phyloP scores from a whole-genome alignment of 495 filamentous ascomycete species.

The Parathielavia hyrcaniae region DNA sequence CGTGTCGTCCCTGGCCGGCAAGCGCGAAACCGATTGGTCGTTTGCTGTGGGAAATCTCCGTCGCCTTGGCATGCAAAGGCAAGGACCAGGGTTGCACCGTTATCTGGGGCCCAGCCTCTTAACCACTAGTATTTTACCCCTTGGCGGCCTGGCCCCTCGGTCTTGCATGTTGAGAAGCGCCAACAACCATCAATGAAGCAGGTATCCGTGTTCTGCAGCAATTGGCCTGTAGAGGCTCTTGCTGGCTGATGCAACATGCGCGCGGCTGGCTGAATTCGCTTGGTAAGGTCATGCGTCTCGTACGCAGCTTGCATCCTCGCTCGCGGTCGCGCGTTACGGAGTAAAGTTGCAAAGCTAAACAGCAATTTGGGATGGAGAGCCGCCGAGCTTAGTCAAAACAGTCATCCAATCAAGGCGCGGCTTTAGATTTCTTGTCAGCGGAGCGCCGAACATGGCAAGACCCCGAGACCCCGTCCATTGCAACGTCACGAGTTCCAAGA shows the following conservation, averaged over 20 bases:
- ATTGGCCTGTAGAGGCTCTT: not conserved
- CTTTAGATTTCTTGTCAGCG: conserved; percentile 4
- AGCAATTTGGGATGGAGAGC: conserved; percentile 19
- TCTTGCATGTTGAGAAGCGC: not conserved
- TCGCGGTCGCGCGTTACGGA: no score
- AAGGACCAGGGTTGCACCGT: conserved; percentile 9
- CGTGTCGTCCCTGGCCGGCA: conserved; percentile 1
- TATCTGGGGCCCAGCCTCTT: conserved; percentile 14
- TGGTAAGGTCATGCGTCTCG: not conserved
- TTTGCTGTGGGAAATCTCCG: not conserved
- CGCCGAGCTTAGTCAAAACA: conserved; percentile 12
- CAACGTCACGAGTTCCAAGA: no score
- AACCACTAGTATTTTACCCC: no score
- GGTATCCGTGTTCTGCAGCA: not conserved
- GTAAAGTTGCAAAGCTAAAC: conserved; percentile 11
- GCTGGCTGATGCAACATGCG: no score
- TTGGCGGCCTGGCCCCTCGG: conserved; percentile 3
- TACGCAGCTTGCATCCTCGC: not conserved
- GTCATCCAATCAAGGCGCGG: conserved; percentile 11
- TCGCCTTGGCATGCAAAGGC: conserved; percentile 10
- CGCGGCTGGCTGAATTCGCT: not conserved
- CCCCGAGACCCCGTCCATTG: no score
- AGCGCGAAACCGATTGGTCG: not conserved
- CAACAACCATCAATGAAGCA: not conserved
- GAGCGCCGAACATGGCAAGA: no score